Evolutionary conservation across 2,329 filamentous ascomycete species (phyloP), one percentile per base, ranked within the genome.

Genomic region (Pseudogymnoascus sp.): DNA sequence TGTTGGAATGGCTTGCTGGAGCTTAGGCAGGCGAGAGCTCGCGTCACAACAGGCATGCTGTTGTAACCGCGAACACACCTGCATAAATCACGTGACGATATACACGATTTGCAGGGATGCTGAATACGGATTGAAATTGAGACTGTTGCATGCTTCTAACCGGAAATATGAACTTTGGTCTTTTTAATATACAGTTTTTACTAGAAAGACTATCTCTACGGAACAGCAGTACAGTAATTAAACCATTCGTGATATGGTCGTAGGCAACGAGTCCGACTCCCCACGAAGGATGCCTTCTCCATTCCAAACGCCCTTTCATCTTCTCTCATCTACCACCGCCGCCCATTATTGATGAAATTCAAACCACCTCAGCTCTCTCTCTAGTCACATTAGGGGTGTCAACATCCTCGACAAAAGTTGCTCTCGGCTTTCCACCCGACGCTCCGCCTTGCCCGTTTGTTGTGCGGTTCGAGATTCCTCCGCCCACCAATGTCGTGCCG

Each of bases 1-100:
- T 10, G 41, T 48, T 48, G 41, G 28, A 15, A 57, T 57, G 52
- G 52, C 19, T 18, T 57, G 28, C 52, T 57, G 52, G 52, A 57
- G 52, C 34, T 57, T 37, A 57, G 52, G 52, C 52, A 57, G 52
- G 28, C 52, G 52, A 37, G 52, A 57, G 52, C 52, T 57, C 52
- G 52, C 52, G 52, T 57, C 52, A 57, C 52, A 57, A 37, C 52
- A 57, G 28, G 34, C 28, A 37, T 34, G 52, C 52, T 57, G 52
- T 57, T 57, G 52, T 57, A 57, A 57, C 52, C 52, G 52, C 52
- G 52, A 57, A 57, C 41, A 48, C 41, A 48, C 41, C 41, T 48
- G 41, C n/a, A 48, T 48, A 5, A 23, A 28, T 48, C 41, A 48
- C 41, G 41, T 48, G 41, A 48, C 28, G 23, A 1, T 13, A 48